Evolutionary conservation across 1,284 basidiomycete genomes (phyloP).

Genomic region (Laetiporus sulphureus): DNA sequence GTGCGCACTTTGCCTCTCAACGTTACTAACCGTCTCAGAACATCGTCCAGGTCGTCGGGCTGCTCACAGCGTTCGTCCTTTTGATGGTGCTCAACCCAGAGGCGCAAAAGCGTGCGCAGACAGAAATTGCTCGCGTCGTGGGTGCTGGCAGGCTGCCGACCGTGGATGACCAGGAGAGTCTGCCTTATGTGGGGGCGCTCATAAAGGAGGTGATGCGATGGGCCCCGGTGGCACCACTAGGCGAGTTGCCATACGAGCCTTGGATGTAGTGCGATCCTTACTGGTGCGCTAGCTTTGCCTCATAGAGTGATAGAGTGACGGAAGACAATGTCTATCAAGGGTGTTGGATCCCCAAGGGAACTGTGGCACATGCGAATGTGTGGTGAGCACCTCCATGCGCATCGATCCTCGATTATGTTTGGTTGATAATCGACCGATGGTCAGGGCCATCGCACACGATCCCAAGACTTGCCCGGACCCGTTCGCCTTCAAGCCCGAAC

Average conservation of each 20-base stretch:
- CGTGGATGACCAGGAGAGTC: constrained; percentile 38
- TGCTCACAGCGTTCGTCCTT: too few species aligned
- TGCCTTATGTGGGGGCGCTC: constrained; percentile 48
- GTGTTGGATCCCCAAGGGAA: constrained; percentile 37
- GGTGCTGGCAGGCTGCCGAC: constrained; percentile 39
- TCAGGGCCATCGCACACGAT: constrained; percentile 8
- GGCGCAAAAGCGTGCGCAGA: constrained; percentile 40
- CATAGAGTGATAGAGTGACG: constrained; percentile 42
- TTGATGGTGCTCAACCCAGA: constrained; percentile 46
- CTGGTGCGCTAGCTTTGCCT: constrained; percentile 31
- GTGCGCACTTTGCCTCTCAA: too few species aligned
- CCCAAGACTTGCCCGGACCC: constrained; percentile 15
- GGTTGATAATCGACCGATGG: too few species aligned
- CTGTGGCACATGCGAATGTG: constrained; percentile 41
- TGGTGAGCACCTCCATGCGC: constrained; percentile 25
- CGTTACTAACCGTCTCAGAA: too few species aligned
- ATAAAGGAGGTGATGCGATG: constrained; percentile 45
- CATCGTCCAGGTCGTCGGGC: too few species aligned
- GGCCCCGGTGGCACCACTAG: not conserved
- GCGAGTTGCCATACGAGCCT: not conserved
- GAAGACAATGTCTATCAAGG: constrained; percentile 43
- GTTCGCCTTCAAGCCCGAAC: constrained; percentile 15
- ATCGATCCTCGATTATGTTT: not conserved
- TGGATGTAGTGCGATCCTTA: not conserved
- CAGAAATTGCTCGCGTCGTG: constrained; percentile 25